These are phyloP conservation scores for Candida tammaniensis DNA, from an alignment of 805 yeast species.

Conservation along the genomic window DNA sequence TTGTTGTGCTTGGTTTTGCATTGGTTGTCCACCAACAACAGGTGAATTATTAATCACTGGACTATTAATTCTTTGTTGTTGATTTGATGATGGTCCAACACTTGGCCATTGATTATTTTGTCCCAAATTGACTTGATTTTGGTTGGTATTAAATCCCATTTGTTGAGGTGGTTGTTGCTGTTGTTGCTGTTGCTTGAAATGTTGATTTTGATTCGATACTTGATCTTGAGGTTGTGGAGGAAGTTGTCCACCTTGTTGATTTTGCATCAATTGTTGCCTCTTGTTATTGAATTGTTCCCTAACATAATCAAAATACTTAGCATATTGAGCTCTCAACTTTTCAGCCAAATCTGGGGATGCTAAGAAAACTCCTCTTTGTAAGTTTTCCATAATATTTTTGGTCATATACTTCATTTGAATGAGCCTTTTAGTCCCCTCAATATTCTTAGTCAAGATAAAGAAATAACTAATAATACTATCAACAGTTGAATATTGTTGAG, in stretches of 20 bases:
- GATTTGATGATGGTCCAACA: constrained; percentile 1
- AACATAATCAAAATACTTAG: constrained; percentile 71
- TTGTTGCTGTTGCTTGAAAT: constrained; percentile 1
- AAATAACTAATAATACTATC: constrained; percentile 79
- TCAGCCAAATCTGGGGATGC: constrained; percentile 73
- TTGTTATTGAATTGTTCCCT: constrained; percentile 53
- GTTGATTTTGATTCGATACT: not conserved
- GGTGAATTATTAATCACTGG: constrained; percentile 16
- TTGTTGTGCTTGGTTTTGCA: constrained; percentile 11
- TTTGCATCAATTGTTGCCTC: constrained; percentile 34
- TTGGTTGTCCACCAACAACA: constrained; percentile 16
- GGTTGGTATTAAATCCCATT: constrained; percentile 1
- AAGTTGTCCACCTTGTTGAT: constrained; percentile 23
- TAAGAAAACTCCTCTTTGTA: constrained; percentile 61
- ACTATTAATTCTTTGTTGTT: constrained; percentile 7
- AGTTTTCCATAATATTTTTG: constrained; percentile 67
- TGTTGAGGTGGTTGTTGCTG: constrained; percentile 3
- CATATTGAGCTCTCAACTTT: constrained; percentile 68
- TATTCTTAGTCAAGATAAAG: constrained; percentile 70
- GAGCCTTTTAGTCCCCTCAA: constrained; percentile 71
- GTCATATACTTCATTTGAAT: constrained; percentile 79
- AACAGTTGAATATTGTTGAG: constrained; percentile 63
- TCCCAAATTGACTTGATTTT: constrained; percentile 11
- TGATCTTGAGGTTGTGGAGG: constrained; percentile 13
- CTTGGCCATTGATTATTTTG: constrained; percentile 15